A percentile compares a stretch with the other conserved stretches of the same genome.
Conservation (phyloP, 2,329 filamentous ascomycete species). For the Byssothecium circinans region DNA sequence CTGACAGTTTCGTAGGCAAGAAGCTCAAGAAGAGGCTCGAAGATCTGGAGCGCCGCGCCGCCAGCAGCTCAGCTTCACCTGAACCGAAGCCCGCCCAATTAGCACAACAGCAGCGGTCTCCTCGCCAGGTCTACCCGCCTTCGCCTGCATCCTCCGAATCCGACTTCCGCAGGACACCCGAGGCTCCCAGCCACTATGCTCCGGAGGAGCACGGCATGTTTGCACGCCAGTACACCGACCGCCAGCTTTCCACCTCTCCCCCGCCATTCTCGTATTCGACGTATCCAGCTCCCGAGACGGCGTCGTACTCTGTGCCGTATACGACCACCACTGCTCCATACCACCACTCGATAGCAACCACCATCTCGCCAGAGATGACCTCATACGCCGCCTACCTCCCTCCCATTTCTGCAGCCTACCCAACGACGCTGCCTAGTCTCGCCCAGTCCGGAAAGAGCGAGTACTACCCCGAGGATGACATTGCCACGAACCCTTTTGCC, state of each 20-base stretch:
- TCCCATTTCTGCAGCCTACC: constrained; percentile 46
- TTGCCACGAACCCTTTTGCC: constrained; percentile 63
- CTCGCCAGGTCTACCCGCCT: constrained; percentile 39
- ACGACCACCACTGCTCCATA: constrained; percentile 42
- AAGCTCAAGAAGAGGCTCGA: constrained; percentile 89
- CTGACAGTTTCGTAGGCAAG: constrained; percentile 64
- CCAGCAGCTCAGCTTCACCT: constrained; percentile 61
- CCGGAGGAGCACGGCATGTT: constrained; percentile 66
- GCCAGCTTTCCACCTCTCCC: constrained; percentile 71
- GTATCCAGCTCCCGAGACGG: constrained; percentile 68
- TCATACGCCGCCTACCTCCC: constrained; percentile 61
- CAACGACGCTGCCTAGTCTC: constrained; percentile 65
- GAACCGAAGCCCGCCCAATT: constrained; percentile 61
- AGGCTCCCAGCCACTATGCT: constrained; percentile 43
- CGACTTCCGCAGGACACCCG: constrained; percentile 28
- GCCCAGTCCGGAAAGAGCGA: constrained; percentile 67
- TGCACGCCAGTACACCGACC: constrained; percentile 64
- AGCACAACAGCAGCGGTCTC: constrained; percentile 42
- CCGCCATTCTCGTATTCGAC: constrained; percentile 68
- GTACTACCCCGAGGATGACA: constrained; percentile 59
- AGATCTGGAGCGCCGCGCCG: constrained; percentile 79
- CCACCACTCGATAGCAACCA: constrained; percentile 43
- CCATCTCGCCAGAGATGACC: constrained; percentile 41
- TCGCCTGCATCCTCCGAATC: constrained; percentile 43
- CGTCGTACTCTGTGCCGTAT: constrained; percentile 62